Evolutionary conservation across 192 early-diverging fungal genomes (phyloP), one percentile per base, ranked within the genome.

Genomic region (Rhizophagus prolifer): DNA sequence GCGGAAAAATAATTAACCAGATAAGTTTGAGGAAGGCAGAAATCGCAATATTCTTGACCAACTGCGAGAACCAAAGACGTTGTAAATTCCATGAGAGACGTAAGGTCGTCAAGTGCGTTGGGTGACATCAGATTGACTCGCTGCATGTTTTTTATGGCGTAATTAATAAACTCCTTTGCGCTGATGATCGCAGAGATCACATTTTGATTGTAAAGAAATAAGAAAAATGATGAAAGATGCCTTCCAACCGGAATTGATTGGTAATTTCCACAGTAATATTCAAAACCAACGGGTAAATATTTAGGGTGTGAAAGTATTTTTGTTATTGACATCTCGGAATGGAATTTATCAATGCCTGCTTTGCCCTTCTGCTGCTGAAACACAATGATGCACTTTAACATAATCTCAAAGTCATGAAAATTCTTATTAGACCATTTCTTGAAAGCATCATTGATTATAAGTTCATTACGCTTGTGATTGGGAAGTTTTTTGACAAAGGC

Each of bases 381-480:
- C 16, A 73, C 30, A 36, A 73, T 38, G 7, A 73, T 73, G 79
- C 81, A 28, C 78, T 82, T 78, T 60, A 80, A 23, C 58, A 78
- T 30, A 65, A 13, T 64, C 9, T 64, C 7, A 16, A 31, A 25
- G 14, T 14, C 12, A n/a, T n/a, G n/a, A n/a, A n/a, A n/a, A n/a
- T n/a, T n/a, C n/a, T n/a, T n/a, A n/a, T n/a, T n/a, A n/a, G n/a
- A n/a, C n/a, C n/a, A n/a, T n/a, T n/a, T n/a, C n/a, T n/a, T n/a
- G n/a, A n/a, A n/a, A n/a, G n/a, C n/a, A n/a, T n/a, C n/a, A n/a
- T n/a, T n/a, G n/a, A n/a, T 10, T 28, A 64, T 64, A 64, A 64
- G 3, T 7, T 6, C 62, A 13, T 64, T 25, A 31, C 62, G 62
- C 7, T 28, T 64, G 31, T 25, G 13, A 64, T 25, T 14, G 26